A percentile compares a stretch with the other conserved stretches of the same genome.
These are phyloP conservation scores for Chaetomium cochliodes DNA, from an alignment of 495 filamentous ascomycete genomes.

Conservation along the genomic window DNA sequence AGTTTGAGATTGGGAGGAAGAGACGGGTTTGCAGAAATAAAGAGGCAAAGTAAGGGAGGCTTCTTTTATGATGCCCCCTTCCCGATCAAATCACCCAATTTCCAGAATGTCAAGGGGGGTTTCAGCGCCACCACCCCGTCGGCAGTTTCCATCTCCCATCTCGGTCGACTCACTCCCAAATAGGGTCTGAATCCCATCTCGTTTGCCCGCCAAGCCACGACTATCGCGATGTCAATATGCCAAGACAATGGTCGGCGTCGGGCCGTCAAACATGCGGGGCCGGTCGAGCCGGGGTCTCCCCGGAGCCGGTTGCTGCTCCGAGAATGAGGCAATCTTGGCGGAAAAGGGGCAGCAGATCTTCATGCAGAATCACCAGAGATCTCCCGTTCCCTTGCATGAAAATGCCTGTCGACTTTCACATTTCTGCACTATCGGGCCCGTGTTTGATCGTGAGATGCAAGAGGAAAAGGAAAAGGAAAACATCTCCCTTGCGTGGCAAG, in stretches of 20 bases:
- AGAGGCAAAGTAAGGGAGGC: not conserved
- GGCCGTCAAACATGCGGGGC: not conserved
- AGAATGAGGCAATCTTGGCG: slow-evolving; percentile 4
- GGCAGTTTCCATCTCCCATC: not conserved
- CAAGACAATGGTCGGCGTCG: slow-evolving; percentile 21
- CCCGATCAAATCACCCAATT: slow-evolving; percentile 4
- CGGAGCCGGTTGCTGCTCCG: slow-evolving; percentile 1
- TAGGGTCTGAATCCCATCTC: slow-evolving; percentile 11
- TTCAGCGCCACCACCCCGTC: not conserved
- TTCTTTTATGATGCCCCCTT: not conserved
- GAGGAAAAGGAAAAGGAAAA: not conserved
- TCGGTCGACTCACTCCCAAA: not conserved
- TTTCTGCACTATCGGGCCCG: not conserved
- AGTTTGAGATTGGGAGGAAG: no score
- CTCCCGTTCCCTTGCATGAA: not conserved
- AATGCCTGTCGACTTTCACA: not conserved
- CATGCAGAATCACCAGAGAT: not conserved
- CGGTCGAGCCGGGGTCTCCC: slow-evolving; percentile 8
- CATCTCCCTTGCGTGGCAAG: not conserved
- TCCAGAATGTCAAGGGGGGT: slow-evolving; percentile 7
- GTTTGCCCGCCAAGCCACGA: slow-evolving; percentile 23
- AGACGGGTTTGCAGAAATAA: not conserved
- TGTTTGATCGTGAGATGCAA: not conserved
- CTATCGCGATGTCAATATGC: slow-evolving; percentile 27
- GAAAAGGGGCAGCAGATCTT: slow-evolving; percentile 5